Evolutionary conservation across 2,329 filamentous ascomycete species (phyloP).

Genomic region (Bisporella sp.): DNA sequence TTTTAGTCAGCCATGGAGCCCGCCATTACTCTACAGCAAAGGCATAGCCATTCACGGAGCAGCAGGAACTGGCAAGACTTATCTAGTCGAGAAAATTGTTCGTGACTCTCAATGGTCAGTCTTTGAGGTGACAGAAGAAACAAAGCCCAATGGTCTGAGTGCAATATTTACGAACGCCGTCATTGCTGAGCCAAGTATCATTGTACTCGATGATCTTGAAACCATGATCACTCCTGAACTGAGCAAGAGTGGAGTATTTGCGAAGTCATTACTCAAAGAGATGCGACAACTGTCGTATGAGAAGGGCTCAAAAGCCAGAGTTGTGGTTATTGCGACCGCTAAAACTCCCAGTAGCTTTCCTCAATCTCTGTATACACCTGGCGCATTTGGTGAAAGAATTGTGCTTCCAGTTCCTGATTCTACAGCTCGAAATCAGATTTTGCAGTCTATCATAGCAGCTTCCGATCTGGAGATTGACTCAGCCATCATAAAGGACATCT

Average conservation of each 20-base stretch:
- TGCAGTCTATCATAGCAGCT: slow-evolving; percentile 44
- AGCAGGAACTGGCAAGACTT: slow-evolving; percentile 77
- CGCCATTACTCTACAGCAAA: background rate
- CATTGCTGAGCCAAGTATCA: slow-evolving; percentile 63
- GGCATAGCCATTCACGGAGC: slow-evolving; percentile 56
- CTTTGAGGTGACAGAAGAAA: slow-evolving; percentile 48
- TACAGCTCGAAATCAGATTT: slow-evolving; percentile 63
- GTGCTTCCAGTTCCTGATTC: slow-evolving; percentile 73
- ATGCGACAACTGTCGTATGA: background rate
- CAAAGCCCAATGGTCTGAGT: slow-evolving; percentile 53
- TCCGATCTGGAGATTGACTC: slow-evolving; percentile 43
- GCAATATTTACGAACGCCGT: slow-evolving; percentile 64
- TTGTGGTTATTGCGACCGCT: slow-evolving; percentile 71
- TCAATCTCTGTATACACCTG: slow-evolving; percentile 54
- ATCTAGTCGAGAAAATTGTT: slow-evolving; percentile 62
- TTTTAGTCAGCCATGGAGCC: slow-evolving; percentile 34
- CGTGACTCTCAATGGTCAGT: slow-evolving; percentile 65
- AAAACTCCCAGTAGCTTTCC: slow-evolving; percentile 69
- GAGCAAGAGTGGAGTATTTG: slow-evolving; percentile 44
- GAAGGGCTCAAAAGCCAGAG: slow-evolving; percentile 28
- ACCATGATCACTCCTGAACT: slow-evolving; percentile 45
- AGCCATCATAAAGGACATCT: slow-evolving; percentile 50
- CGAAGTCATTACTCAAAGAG: background rate
- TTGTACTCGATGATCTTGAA: slow-evolving; percentile 75
- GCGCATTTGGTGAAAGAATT: slow-evolving; percentile 61